Conservation (phyloP, 768 basidiomycete species). For the Agaricus sinodeliciosus region DNA sequence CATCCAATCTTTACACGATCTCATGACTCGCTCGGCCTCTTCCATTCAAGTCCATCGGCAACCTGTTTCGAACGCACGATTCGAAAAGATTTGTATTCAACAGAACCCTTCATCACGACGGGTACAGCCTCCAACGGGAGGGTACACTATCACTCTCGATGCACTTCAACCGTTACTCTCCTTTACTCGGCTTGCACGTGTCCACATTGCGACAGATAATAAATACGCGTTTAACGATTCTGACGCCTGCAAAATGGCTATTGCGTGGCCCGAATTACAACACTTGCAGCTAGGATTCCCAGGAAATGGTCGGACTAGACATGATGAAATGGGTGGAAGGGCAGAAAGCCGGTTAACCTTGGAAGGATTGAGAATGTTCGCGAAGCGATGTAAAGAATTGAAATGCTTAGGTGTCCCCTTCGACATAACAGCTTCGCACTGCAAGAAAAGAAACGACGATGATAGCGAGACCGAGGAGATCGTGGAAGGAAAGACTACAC, state of each 20-base stretch:
- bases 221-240: background rate
- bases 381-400: background rate
- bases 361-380: background rate
- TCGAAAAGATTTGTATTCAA: background rate
- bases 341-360: background rate
- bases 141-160: background rate
- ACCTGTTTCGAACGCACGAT: background rate
- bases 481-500: background rate
- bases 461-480: background rate
- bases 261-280: background rate
- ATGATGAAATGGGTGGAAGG: background rate
- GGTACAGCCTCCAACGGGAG: background rate
- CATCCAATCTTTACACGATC: background rate
- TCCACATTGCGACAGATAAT: background rate
- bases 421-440: background rate
- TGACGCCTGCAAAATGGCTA: constrained; percentile 2
- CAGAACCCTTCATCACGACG: background rate
- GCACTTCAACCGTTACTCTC: constrained; percentile 1
- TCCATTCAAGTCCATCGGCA: background rate
- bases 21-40: background rate
- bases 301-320: background rate
- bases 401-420: background rate
- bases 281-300: background rate
- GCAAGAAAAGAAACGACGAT: background rate
- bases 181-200: background rate